Evolutionary conservation across 1,284 basidiomycete species (phyloP).

Genomic region (Cryptococcus jaspeensis): DNA sequence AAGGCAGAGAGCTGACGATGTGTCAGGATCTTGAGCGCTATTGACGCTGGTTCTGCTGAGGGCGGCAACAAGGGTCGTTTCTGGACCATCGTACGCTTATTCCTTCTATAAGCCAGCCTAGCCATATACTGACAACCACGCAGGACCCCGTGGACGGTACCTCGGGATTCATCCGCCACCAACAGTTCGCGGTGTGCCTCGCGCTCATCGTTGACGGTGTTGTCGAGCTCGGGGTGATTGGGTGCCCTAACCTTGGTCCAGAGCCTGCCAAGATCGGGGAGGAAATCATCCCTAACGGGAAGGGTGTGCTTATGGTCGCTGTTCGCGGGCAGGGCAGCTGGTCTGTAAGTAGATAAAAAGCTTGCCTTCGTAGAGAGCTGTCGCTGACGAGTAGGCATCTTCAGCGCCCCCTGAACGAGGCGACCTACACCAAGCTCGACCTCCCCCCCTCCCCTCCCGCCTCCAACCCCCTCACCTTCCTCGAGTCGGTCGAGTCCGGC

Average conservation of each 20-base stretch:
- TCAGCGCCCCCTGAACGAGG: slow-evolving; percentile 35
- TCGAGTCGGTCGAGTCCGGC: slow-evolving; percentile 91
- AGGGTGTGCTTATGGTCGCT: slow-evolving; percentile 80
- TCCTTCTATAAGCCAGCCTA: not conserved
- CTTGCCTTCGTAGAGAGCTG: not conserved
- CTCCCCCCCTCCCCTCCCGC: slow-evolving; percentile 40
- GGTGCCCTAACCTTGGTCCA: slow-evolving; percentile 88
- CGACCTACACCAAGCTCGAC: slow-evolving; percentile 36
- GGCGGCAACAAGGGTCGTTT: slow-evolving; percentile 67
- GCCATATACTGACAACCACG: not conserved
- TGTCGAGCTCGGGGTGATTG: slow-evolving; percentile 87
- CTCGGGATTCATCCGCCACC: slow-evolving; percentile 81
- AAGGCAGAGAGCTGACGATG: slow-evolving; percentile 1
- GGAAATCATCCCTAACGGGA: slow-evolving; percentile 53
- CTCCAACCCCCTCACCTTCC: slow-evolving; percentile 57
- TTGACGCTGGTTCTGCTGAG: slow-evolving; percentile 79
- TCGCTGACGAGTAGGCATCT: not conserved
- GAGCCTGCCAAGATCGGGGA: slow-evolving; percentile 61
- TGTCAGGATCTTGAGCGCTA: slow-evolving; percentile 69
- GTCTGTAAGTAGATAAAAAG: slow-evolving; percentile 55
- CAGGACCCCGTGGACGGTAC: slow-evolving; percentile 48
- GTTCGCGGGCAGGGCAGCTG: slow-evolving; percentile 75
- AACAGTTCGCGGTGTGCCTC: slow-evolving; percentile 96
- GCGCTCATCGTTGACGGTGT: slow-evolving; percentile 81
- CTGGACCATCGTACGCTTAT: slow-evolving; percentile 61